Evolutionary conservation across 1,284 basidiomycete genomes (phyloP), one percentile per base, ranked within the genome.

Genomic region (Rhizoctonia solani): DNA sequence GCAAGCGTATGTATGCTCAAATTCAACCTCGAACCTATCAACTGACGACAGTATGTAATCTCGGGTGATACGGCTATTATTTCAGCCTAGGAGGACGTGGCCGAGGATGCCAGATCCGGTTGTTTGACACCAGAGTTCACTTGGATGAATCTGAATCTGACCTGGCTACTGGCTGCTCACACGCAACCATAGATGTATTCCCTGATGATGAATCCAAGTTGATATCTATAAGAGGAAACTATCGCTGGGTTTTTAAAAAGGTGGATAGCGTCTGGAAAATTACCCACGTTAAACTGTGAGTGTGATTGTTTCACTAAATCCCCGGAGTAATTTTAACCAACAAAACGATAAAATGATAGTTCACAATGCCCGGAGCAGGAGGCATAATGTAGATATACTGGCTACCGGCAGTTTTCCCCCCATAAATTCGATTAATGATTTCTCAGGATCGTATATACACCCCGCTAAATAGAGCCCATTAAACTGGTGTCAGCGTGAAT

Each of bases 241-340:
- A 65, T 27, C 21, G 16, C n/a, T 65, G 59, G 59, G 32, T 29
- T 16, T 65, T 65, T 27, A 21, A 41, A 27, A 65, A 65, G 59
- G 32, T 53, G 14, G 37, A 53, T 6, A 50, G 49, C 25, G 49
- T 53, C 23, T 65, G 59, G 59, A 65, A 65, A 39, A 44, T 65
- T 8, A 37, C 59, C 27, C 37, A 27, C 19, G 49, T 65, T 9
- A 65, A 19, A 16, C 59, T 65, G 59, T 65, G 37, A n/a, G 59
- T 53, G 4, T 52, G 25, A n/a, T 32, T 34, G 13, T 23, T 27
- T 13, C 54, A 16, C 19, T 49, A n/a, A n/a, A n/a, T n/a, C n/a
- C n/a, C n/a, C n/a, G n/a, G n/a, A n/a, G n/a, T n/a, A n/a, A n/a
- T n/a, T n/a, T n/a, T n/a, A n/a, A n/a, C n/a, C n/a, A n/a, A n/a